These are phyloP conservation scores for Scutellaria galericulata DNA, from an alignment of 257 asterid genomes.

Conservation along the genomic window DNA sequence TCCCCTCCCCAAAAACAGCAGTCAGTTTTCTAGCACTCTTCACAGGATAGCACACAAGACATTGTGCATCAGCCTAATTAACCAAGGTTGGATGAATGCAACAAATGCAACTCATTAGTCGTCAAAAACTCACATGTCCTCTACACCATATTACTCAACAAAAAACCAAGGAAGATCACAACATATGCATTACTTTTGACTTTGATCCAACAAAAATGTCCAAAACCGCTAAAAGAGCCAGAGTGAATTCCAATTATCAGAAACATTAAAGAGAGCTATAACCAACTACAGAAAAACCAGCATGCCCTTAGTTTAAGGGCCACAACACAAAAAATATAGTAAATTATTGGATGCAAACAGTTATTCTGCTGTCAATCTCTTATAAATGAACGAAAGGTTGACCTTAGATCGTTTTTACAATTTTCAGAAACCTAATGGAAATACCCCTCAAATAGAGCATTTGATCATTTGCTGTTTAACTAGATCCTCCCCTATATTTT, in stretches of 20 bases:
- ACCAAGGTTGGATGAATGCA: neutral
- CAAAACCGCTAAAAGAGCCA: neutral
- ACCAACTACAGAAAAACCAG: neutral
- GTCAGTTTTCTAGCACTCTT: no score
- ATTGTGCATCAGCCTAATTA: constrained; percentile 10
- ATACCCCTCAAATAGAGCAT: neutral
- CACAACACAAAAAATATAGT: neutral
- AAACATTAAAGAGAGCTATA: neutral
- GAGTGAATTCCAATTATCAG: neutral
- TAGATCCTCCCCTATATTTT: constrained; percentile 2
- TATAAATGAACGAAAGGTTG: neutral
- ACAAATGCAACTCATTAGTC: constrained; percentile 13
- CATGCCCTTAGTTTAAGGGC: neutral
- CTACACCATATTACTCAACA: neutral
- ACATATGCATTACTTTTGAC: neutral
- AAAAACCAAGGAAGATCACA: neutral
- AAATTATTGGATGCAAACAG: neutral
- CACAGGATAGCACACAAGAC: neutral
- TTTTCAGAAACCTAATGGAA: neutral
- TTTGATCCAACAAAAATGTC: constrained; percentile 16
- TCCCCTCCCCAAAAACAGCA: no score
- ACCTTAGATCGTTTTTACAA: neutral
- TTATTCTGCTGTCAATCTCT: constrained; percentile 15
- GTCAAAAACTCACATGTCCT: neutral
- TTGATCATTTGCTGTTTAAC: neutral